phyloP scores from a whole-genome alignment of 2,329 filamentous ascomycete species.

The Rutstroemia sp. region DNA sequence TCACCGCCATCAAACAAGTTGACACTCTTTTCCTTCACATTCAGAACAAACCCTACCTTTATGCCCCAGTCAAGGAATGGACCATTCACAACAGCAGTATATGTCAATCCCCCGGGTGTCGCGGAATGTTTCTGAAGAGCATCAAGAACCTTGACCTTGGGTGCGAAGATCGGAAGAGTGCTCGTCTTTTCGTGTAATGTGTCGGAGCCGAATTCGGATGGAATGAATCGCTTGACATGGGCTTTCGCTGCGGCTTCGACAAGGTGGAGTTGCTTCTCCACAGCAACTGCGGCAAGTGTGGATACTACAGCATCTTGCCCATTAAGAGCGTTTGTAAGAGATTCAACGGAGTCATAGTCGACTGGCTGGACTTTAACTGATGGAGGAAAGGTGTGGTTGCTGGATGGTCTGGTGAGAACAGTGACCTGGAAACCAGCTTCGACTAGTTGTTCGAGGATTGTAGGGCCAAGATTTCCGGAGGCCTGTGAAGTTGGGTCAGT shows the following conservation, averaged over 20 bases:
- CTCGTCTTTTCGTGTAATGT: conserved; percentile 15
- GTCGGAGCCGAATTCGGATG: conserved; percentile 44
- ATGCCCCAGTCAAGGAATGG: conserved; percentile 4
- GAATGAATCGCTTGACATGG: conserved; percentile 53
- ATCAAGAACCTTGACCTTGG: conserved; percentile 14
- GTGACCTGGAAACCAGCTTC: conserved; percentile 32
- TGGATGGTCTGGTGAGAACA: conserved; percentile 28
- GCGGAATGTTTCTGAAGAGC: conserved; percentile 13
- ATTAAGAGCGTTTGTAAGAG: conserved; percentile 24
- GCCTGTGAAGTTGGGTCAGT: conserved; percentile 9
- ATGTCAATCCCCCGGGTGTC: background rate
- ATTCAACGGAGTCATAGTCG: conserved; percentile 9
- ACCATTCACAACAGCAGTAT: conserved; percentile 1
- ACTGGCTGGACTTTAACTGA: conserved; percentile 15
- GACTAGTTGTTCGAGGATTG: conserved; percentile 20
- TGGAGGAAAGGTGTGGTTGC: conserved; percentile 19
- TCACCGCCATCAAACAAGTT: conserved; percentile 45
- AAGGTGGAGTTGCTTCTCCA: conserved; percentile 30
- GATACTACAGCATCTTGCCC: conserved; percentile 22
- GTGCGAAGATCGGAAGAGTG: conserved; percentile 11
- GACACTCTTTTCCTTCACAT: conserved; percentile 16
- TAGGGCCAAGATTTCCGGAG: conserved; percentile 18
- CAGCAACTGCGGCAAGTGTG: conserved; percentile 8
- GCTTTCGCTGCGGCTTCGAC: conserved; percentile 52
- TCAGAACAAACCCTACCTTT: background rate